phyloP scores from a whole-genome alignment of 352 stramenopile species.

The Globisporangium ultimum region DNA sequence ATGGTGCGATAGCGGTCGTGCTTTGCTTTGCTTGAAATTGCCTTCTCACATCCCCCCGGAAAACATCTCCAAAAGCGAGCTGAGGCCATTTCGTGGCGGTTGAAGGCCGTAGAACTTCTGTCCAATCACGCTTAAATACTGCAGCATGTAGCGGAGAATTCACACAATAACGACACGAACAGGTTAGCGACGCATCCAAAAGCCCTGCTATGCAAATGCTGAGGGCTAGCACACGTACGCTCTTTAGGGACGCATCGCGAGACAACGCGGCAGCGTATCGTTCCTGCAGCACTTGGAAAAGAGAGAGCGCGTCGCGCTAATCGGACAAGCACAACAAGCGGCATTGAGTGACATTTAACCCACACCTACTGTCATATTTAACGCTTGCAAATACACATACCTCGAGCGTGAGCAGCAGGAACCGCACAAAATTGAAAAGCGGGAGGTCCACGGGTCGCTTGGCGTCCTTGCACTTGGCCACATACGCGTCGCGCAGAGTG shows the following conservation, averaged over 20 bases:
- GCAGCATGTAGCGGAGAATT: too few relatives aligned
- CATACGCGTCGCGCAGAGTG: slow-evolving; percentile 65
- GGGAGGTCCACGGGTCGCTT: slow-evolving; percentile 56
- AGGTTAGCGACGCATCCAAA: slow-evolving; percentile 2
- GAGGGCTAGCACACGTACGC: slow-evolving; percentile 36
- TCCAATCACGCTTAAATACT: slow-evolving; percentile 84
- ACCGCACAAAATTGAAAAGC: slow-evolving; percentile 81
- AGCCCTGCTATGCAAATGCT: too few relatives aligned
- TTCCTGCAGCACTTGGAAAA: slow-evolving; percentile 88
- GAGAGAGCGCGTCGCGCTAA: slow-evolving; percentile 75
- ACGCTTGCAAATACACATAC: slow-evolving; percentile 22
- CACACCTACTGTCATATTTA: too few relatives aligned
- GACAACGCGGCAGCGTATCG: slow-evolving; percentile 71
- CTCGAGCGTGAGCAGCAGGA: slow-evolving; percentile 82
- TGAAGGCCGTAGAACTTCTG: slow-evolving; percentile 87
- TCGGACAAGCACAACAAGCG: too few relatives aligned
- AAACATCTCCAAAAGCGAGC: slow-evolving; percentile 84
- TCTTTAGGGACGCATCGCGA: slow-evolving; percentile 73
- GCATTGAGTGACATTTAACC: too few relatives aligned
- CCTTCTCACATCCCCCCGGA: slow-evolving; percentile 56
- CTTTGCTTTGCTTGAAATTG: background rate
- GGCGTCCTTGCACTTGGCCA: slow-evolving; percentile 41
- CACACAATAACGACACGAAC: slow-evolving; percentile 11
- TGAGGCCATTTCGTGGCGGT: slow-evolving; percentile 70
- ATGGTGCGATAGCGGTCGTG: background rate